Evolutionary conservation across 176 grass and related monocot genomes (phyloP).

Genomic region (Oryza rufipogon): DNA sequence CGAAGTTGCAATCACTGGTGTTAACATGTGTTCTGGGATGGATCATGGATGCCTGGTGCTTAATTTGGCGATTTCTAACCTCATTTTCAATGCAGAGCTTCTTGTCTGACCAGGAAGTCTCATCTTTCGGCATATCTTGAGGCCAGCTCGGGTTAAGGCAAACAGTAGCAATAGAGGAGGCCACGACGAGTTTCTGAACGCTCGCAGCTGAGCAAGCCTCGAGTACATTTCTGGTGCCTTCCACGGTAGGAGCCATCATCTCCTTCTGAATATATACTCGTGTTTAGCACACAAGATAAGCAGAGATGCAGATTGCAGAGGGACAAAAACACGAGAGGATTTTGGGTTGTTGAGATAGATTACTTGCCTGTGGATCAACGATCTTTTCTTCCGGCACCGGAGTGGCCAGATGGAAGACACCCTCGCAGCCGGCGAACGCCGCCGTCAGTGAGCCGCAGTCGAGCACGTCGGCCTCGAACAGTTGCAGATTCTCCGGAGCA

Average conservation of each 20-base stretch:
- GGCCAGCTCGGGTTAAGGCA: constrained; percentile 38
- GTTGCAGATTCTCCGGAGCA: constrained; percentile 40
- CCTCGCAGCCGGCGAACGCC: constrained; percentile 52
- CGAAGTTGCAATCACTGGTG: too few relatives aligned
- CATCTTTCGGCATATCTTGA: constrained; percentile 21
- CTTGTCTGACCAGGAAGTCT: constrained; percentile 43
- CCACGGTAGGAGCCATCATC: constrained; percentile 24
- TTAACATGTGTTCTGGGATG: too few relatives aligned
- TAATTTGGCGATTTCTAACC: constrained; percentile 10
- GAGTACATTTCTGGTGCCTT: constrained; percentile 38
- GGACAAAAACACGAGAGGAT: too few relatives aligned
- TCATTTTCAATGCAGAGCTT: background rate
- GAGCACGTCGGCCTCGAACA: constrained; percentile 66
- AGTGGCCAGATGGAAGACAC: constrained; percentile 55
- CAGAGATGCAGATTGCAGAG: too few relatives aligned
- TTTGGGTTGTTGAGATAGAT: background rate
- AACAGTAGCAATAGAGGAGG: constrained; percentile 30
- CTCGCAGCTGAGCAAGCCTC: constrained; percentile 27
- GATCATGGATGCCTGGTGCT: too few relatives aligned
- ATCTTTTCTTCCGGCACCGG: constrained; percentile 38
- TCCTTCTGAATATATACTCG: constrained; percentile 21
- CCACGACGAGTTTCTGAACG: constrained; percentile 30
- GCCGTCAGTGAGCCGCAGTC: constrained; percentile 35
- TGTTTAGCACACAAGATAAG: background rate
- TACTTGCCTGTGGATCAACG: constrained; percentile 31